Conservation (phyloP, 352 stramenopile genomes). For the Phytophthora constricta region DNA sequence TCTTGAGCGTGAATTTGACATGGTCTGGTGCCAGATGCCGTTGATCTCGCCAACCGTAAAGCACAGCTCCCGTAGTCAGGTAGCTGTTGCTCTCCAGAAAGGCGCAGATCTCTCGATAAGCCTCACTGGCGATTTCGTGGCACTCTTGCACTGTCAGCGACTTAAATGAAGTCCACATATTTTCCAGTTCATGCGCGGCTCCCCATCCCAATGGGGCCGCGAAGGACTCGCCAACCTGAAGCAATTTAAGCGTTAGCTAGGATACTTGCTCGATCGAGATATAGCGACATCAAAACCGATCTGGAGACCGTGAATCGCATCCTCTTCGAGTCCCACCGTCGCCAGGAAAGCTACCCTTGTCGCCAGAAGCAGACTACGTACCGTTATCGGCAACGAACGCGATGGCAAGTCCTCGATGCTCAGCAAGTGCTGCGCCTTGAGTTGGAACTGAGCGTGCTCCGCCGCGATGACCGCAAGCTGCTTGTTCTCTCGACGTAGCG, state of each 20-base stretch:
- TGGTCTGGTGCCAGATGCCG: slow-evolving; percentile 42
- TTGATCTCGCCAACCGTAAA: slow-evolving; percentile 65
- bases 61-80: slow-evolving; percentile 47
- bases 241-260: no score
- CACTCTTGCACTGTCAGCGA: slow-evolving; percentile 51
- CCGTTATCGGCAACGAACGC: slow-evolving; percentile 16
- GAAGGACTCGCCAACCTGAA: neutral
- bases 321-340: slow-evolving; percentile 11
- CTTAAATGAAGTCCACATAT: slow-evolving; percentile 24
- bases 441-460: slow-evolving; percentile 50
- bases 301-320: slow-evolving; percentile 4
- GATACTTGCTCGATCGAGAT: no score
- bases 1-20: slow-evolving; percentile 66
- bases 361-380: slow-evolving; percentile 20
- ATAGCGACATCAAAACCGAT: neutral
- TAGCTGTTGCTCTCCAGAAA: slow-evolving; percentile 55
- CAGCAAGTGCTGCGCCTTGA: slow-evolving; percentile 44
- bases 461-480: slow-evolving; percentile 49
- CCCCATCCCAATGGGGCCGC: neutral
- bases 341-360: slow-evolving; percentile 16
- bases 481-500: slow-evolving; percentile 57
- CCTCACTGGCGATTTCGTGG: slow-evolving; percentile 37
- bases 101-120: slow-evolving; percentile 48
- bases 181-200: slow-evolving; percentile 4
- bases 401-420: slow-evolving; percentile 37